A percentile compares a stretch with the other conserved stretches of the same genome.
Conservation (phyloP, 1,284 basidiomycete genomes). For the Exsudoporus floridanus region DNA sequence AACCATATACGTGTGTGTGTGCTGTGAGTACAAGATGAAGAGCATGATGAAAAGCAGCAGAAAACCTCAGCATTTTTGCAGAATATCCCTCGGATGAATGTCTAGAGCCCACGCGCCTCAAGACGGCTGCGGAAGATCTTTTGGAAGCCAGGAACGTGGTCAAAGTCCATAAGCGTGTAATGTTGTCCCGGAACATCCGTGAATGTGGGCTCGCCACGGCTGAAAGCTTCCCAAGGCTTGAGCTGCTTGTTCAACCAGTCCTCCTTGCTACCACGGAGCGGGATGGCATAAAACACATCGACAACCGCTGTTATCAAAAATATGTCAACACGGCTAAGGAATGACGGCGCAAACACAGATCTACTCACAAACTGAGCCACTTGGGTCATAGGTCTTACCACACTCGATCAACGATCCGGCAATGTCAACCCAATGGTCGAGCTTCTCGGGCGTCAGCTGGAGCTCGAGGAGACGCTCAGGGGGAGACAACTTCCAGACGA, state of each 20-base stretch:
- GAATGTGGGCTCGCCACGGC: conserved; percentile 26
- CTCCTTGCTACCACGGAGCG: conserved; percentile 31
- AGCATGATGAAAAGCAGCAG: not conserved
- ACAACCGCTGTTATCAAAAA: conserved; percentile 14
- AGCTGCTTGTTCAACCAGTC: conserved; percentile 39
- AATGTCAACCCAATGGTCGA: conserved; percentile 35
- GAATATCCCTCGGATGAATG: not conserved
- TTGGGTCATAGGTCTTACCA: conserved; percentile 30
- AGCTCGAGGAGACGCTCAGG: conserved; percentile 33
- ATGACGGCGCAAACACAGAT: not conserved
- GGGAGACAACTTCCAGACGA: conserved; percentile 31
- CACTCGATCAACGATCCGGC: conserved; percentile 35
- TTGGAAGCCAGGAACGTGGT: conserved; percentile 35
- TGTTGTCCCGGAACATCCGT: conserved; percentile 35
- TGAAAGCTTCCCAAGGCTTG: conserved; percentile 31
- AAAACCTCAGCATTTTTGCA: not conserved
- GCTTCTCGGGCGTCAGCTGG: conserved; percentile 29
- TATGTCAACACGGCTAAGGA: not conserved
- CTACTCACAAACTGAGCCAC: conserved; percentile 27
- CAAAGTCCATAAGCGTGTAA: conserved; percentile 37
- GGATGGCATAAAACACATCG: conserved; percentile 34
- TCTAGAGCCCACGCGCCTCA: conserved; percentile 30
- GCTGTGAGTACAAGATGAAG: no score
- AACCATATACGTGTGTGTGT: not conserved
- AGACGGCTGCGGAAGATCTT: conserved; percentile 34